These are phyloP conservation scores for Penicillium sumatraense DNA, from an alignment of 2,329 filamentous ascomycete species.

Conservation along the genomic window DNA sequence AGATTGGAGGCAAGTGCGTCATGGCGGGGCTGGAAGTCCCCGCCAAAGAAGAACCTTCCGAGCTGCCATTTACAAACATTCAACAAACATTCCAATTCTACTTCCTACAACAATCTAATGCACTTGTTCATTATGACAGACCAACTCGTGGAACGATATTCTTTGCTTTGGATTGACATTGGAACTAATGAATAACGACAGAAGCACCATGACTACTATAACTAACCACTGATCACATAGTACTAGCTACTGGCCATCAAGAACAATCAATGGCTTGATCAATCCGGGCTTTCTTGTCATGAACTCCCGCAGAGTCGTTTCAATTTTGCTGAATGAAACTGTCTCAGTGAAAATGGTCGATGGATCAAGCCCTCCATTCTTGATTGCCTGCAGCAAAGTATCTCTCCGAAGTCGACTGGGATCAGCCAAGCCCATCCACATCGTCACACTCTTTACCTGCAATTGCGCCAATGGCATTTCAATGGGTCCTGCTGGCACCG, in stretches of 20 bases:
- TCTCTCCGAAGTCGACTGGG: background rate
- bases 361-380: background rate
- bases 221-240: background rate
- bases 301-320: background rate
- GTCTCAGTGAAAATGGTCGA: constrained; percentile 3
- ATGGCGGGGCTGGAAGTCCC: too few species aligned
- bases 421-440: constrained; percentile 4
- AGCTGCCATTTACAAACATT: too few species aligned
- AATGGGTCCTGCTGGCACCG: background rate
- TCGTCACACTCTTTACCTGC: background rate
- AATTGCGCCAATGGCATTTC: background rate
- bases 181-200: too few species aligned
- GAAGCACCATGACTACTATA: too few species aligned
- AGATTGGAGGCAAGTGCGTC: too few species aligned
- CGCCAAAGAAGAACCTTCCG: too few species aligned
- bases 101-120: too few species aligned
- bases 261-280: constrained; percentile 1
- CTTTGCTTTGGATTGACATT: too few species aligned
- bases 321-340: background rate
- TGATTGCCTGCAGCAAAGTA: background rate
- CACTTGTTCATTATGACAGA: too few species aligned
- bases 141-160: too few species aligned
- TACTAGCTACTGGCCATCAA: too few species aligned
- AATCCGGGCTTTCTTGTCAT: background rate
- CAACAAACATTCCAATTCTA: too few species aligned